A percentile compares a stretch with the other conserved stretches of the same genome.
These are phyloP conservation scores for Monosporascus sp. DNA, from an alignment of 2,329 filamentous ascomycete genomes.

Conservation along the genomic window DNA sequence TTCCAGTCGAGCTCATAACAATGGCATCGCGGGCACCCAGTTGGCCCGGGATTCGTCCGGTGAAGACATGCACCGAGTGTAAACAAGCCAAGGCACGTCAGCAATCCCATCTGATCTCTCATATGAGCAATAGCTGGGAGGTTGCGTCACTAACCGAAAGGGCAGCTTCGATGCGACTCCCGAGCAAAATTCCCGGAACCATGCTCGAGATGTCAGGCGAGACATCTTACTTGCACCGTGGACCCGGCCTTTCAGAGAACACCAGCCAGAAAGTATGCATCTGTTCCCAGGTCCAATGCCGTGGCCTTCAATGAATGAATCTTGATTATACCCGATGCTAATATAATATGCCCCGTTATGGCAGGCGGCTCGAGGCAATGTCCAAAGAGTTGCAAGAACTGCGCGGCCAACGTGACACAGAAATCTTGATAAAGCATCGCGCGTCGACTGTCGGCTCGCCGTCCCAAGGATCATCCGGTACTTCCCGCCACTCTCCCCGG, in stretches of 20 bases:
- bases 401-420: slow-evolving; percentile 16
- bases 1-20: neutral
- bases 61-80: slow-evolving; percentile 27
- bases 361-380: slow-evolving; percentile 26
- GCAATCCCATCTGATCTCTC: neutral
- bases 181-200: slow-evolving; percentile 25
- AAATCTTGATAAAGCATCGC: slow-evolving; percentile 6
- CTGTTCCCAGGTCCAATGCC: slow-evolving; percentile 2
- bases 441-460: slow-evolving; percentile 14
- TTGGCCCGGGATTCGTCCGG: slow-evolving; percentile 20
- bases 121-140: neutral
- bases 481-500: slow-evolving; percentile 5
- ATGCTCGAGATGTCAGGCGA: slow-evolving; percentile 23
- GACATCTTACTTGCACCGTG: slow-evolving; percentile 22
- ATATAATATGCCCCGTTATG: neutral
- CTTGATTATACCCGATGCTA: neutral
- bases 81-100: slow-evolving; percentile 23
- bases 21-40: slow-evolving; percentile 18
- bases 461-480: slow-evolving; percentile 13
- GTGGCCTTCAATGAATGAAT: neutral
- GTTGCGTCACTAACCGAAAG: neutral
- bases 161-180: slow-evolving; percentile 27
- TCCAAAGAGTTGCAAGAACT: slow-evolving; percentile 27
- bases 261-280: slow-evolving; percentile 23
- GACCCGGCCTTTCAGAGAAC: slow-evolving; percentile 26